A percentile compares a stretch with the other conserved stretches of the same genome.
These are phyloP conservation scores for Haematococcus lacustris DNA, from an alignment of 139 green algal genomes.

Conservation along the genomic window DNA sequence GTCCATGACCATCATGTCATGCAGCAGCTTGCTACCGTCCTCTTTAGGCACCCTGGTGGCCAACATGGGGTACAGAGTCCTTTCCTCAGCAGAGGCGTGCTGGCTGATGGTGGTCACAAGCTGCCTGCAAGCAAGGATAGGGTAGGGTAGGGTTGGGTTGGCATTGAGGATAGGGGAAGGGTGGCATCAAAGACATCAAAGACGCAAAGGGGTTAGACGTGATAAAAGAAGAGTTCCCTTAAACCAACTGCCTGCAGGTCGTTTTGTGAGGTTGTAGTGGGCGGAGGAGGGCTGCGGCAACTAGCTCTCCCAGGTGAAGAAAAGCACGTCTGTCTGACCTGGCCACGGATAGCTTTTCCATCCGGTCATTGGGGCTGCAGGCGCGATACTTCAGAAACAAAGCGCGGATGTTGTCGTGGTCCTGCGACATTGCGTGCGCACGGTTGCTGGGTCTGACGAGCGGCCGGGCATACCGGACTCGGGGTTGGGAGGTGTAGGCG, in stretches of 20 bases:
- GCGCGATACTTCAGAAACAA: background rate
- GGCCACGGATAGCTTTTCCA: background rate
- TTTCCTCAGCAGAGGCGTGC: constrained; percentile 21
- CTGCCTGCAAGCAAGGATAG: background rate
- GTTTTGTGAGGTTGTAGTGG: background rate
- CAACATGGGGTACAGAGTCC: constrained; percentile 20
- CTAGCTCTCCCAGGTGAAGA: background rate
- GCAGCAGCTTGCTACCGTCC: constrained; percentile 10
- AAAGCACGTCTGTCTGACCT: background rate
- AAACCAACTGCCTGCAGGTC: too few species aligned
- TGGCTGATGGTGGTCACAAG: constrained; percentile 13
- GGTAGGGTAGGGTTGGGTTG: background rate
- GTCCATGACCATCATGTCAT: constrained; percentile 20
- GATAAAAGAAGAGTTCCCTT: too few species aligned
- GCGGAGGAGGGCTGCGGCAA: background rate
- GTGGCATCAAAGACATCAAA: too few species aligned
- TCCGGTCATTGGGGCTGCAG: background rate
- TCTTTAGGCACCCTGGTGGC: background rate
- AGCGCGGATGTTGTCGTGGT: background rate
- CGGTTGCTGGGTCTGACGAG: too few species aligned
- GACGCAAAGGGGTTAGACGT: too few species aligned
- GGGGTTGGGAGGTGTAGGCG: too few species aligned
- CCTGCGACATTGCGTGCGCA: too few species aligned
- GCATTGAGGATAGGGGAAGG: background rate
- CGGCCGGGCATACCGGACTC: too few species aligned